phyloP scores from a whole-genome alignment of 1,284 basidiomycete species.

The Moniliophthora roreri region DNA sequence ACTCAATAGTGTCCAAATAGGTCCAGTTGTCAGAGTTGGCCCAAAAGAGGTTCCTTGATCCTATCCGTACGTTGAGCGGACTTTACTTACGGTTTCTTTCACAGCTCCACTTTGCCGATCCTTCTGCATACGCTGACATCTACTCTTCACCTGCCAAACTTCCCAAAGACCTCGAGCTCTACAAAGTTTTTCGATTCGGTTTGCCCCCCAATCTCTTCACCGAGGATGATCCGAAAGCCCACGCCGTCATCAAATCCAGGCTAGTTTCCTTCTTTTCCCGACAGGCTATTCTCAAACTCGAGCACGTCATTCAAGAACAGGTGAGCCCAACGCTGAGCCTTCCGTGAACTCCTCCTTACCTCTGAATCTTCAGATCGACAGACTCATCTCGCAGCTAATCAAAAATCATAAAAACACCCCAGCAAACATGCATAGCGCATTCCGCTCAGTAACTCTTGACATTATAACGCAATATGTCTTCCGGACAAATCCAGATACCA shows the following conservation, averaged over 20 bases:
- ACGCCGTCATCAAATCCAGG: slow-evolving; percentile 27
- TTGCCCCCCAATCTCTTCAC: slow-evolving; percentile 24
- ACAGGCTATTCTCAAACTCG: slow-evolving; percentile 26
- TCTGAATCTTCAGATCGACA: background rate
- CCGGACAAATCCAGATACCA: background rate
- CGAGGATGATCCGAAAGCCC: slow-evolving; percentile 19
- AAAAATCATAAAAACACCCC: background rate
- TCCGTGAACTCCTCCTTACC: background rate
- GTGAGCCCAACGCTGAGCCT: slow-evolving; percentile 16
- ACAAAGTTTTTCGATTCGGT: slow-evolving; percentile 23
- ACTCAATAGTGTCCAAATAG: slow-evolving; percentile 8
- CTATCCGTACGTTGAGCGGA: background rate
- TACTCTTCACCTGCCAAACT: slow-evolving; percentile 26
- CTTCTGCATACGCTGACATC: slow-evolving; percentile 28
- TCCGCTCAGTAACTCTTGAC: background rate
- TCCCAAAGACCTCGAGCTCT: slow-evolving; percentile 27
- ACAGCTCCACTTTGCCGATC: slow-evolving; percentile 33
- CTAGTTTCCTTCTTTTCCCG: slow-evolving; percentile 32
- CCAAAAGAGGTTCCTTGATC: slow-evolving; percentile 23
- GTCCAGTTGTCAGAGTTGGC: slow-evolving; percentile 24
- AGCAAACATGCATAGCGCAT: background rate
- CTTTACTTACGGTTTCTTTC: background rate
- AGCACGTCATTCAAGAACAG: slow-evolving; percentile 25
- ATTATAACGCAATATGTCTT: background rate
- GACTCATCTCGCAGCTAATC: background rate